Conservation (phyloP, 129 eudicot genomes). For the Escallonia herrerae region DNA sequence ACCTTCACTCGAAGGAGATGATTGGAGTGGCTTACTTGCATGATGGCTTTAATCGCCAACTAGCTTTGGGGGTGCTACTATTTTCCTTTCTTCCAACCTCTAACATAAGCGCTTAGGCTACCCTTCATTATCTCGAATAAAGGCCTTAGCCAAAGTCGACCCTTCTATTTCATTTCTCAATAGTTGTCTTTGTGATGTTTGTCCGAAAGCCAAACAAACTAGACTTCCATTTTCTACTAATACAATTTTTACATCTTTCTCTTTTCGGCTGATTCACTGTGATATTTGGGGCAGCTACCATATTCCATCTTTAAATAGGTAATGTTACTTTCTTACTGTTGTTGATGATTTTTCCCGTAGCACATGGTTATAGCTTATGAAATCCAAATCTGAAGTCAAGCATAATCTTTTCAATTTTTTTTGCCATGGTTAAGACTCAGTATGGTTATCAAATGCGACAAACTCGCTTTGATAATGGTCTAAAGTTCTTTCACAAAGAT, state of each 20-base stretch:
- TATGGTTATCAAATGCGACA: too few species aligned
- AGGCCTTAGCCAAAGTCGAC: neutral
- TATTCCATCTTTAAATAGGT: neutral
- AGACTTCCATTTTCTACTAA: neutral
- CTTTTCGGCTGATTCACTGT: constrained; percentile 7
- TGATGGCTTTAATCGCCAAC: too few species aligned
- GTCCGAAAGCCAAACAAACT: constrained; percentile 3
- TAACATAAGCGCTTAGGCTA: constrained; percentile 11
- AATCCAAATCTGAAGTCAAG: neutral
- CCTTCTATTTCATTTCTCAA: neutral
- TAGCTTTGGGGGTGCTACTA: too few species aligned
- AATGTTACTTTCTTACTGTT: constrained; percentile 8
- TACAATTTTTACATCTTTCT: neutral
- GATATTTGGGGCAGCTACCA: constrained; percentile 13
- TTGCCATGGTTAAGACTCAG: neutral
- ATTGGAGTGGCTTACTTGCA: too few species aligned
- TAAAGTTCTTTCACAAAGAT: neutral
- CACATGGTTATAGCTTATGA: constrained; percentile 13
- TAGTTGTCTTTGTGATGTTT: constrained; percentile 6
- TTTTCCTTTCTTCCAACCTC: neutral
- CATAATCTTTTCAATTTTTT: neutral
- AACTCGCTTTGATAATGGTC: constrained; percentile 5
- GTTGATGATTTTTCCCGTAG: constrained; percentile 11
- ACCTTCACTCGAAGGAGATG: too few species aligned
- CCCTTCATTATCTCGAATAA: neutral